Percentiles rank a stretch among this genome's conserved stretches.
Evolutionary conservation across 495 filamentous ascomycete genomes (phyloP).

Genomic region (Lentithecium fluviatile): DNA sequence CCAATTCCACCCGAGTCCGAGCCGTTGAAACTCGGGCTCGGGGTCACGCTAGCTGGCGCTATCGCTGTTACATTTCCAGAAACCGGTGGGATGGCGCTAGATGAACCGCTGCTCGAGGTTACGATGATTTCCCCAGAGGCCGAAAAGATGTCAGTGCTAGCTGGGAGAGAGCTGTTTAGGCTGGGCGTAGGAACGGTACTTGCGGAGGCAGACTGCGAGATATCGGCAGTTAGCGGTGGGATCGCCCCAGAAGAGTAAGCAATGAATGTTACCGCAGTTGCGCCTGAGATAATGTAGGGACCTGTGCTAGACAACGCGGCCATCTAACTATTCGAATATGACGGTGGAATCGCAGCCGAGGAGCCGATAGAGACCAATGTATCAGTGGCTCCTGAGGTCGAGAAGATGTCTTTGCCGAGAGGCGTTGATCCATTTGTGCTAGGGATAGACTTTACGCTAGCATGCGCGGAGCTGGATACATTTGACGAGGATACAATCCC

Average conservation of each 20-base stretch:
- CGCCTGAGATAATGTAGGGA: too few relatives aligned
- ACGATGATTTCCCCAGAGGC: background rate
- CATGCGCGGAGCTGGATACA: background rate
- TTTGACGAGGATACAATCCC: background rate
- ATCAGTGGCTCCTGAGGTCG: background rate
- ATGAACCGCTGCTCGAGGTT: background rate
- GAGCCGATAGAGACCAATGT: background rate
- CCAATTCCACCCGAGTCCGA: too few relatives aligned
- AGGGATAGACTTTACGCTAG: background rate
- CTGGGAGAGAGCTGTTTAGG: background rate
- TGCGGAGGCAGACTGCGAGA: too few relatives aligned
- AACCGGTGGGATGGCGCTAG: background rate
- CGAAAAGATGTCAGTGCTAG: background rate
- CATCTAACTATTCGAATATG: background rate
- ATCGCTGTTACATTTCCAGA: background rate
- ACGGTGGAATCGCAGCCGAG: background rate
- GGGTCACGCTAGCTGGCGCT: background rate
- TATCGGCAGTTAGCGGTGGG: too few relatives aligned
- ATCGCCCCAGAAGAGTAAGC: too few relatives aligned
- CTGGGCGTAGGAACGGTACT: too few relatives aligned
- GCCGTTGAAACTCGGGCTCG: background rate
- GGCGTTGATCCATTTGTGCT: background rate
- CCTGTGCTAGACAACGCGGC: too few relatives aligned
- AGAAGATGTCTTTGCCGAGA: background rate
- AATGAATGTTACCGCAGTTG: too few relatives aligned